These are phyloP conservation scores for Candida lessepsii DNA, from an alignment of 805 yeast species.

Conservation along the genomic window DNA sequence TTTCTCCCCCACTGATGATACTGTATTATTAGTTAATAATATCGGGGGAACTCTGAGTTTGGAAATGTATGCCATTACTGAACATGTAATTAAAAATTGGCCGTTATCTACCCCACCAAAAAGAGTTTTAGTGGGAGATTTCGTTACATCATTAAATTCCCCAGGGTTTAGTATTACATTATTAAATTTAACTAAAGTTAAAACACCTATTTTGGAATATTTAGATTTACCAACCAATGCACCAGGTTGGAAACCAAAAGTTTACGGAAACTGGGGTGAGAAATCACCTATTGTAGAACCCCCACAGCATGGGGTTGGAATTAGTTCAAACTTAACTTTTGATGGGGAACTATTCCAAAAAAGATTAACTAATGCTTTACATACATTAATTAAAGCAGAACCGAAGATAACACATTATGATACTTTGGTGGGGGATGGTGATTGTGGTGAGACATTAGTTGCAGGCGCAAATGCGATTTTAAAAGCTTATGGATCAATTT, in stretches of 20 bases:
- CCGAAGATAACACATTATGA: slow-evolving; percentile 84
- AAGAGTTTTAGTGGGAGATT: slow-evolving; percentile 70
- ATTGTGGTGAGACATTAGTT: slow-evolving; percentile 89
- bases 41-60: slow-evolving; percentile 86
- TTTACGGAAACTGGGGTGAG: slow-evolving; percentile 31
- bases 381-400: slow-evolving; percentile 44
- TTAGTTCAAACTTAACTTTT: slow-evolving; percentile 28
- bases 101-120: slow-evolving; percentile 59
- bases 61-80: slow-evolving; percentile 71
- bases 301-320: slow-evolving; percentile 24
- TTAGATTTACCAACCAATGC: slow-evolving; percentile 76
- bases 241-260: slow-evolving; percentile 72
- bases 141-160: slow-evolving; percentile 87
- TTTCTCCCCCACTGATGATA: slow-evolving; percentile 62
- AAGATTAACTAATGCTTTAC: slow-evolving; percentile 46
- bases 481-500: slow-evolving; percentile 45
- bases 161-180: slow-evolving; percentile 89
- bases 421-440: slow-evolving; percentile 94
- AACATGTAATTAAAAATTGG: slow-evolving; percentile 54
- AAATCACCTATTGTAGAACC: slow-evolving; percentile 30
- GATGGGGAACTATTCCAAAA: slow-evolving; percentile 47
- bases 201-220: slow-evolving; percentile 41
- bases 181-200: slow-evolving; percentile 60
- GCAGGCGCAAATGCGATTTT: slow-evolving; percentile 77
- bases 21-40: slow-evolving; percentile 73